Base-by-base conservation (phyloP, 1,284 basidiomycete species). In the Earliella scabrosa region DNA sequence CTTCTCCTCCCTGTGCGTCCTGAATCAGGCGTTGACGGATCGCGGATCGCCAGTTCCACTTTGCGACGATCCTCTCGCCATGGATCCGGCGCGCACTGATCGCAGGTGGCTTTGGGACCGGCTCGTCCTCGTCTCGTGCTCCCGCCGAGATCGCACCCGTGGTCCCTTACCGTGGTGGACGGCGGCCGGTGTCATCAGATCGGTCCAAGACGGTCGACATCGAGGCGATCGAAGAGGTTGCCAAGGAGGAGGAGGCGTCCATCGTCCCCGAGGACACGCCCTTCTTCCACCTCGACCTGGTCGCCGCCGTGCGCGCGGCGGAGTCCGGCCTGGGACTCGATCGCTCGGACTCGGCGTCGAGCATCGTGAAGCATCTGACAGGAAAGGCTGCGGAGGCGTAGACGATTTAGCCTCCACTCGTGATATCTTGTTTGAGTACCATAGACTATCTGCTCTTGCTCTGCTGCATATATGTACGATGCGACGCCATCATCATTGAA, bases 21-120 rank as follows among this genome's bases (percentile, higher is more conserved):
- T 24, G 21, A 26, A 49, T 23, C 5, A 23, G 26, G 14, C 55
- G 14, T 53, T 50, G 45, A 52, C 54, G 36, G 5, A 27, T 36
- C 35, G 35, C 10, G 44, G 36, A 39, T 10, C 6, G n/a, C 36
- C 56, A 92, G 81, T 95, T 95, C 79, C 93, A 96, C 75, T 96
- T 97, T 70, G 88, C 92, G 9, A 85, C 86, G 24, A 83, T 98
- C 51, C 82, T 96, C 51, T 96, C 93, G 0, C 95, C 95, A 0
- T 98, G 97, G 97, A 94, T 96, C 54, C 87, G 92, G 55, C 88
- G 95, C 46, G 93, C 92, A 2, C 82, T 97, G 44, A 80, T 93
- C 60, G 93, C 92, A 13, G 94, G 89, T 52, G 92, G 93, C 1
- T 97, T 97, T 68, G 95, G 95, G 6, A 79, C 77, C 23, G 85